Percentiles rank a stretch among this genome's conserved stretches.
Conservation (phyloP, 176 grass and related monocot genomes). For the Rhynchospora tenuis region DNA sequence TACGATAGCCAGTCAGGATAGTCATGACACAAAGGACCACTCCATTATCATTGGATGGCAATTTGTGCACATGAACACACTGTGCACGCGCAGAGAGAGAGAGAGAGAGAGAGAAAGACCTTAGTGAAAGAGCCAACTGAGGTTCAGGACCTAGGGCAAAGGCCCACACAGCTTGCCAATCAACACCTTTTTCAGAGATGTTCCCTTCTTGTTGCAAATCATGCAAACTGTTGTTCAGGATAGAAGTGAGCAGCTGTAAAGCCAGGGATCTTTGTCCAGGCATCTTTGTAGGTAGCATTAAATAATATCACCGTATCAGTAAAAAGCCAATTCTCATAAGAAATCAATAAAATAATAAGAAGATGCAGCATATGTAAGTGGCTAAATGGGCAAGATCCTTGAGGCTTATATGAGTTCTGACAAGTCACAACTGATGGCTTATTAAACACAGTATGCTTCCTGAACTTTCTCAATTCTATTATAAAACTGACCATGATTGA, state of each 20-base stretch:
- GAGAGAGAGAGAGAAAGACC: slow-evolving; percentile 26
- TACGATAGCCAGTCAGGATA: background rate
- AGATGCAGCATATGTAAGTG: background rate
- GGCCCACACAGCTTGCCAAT: slow-evolving; percentile 98
- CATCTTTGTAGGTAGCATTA: slow-evolving; percentile 48
- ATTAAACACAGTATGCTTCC: slow-evolving; percentile 1
- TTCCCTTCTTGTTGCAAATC: slow-evolving; percentile 49
- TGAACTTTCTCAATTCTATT: background rate
- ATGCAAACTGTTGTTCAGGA: slow-evolving; percentile 60
- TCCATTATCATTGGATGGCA: background rate
- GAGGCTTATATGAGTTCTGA: background rate
- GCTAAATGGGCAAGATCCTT: background rate
- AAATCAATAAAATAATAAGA: background rate
- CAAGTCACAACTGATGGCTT: background rate
- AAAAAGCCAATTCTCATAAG: background rate
- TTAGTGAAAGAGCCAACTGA: slow-evolving; percentile 70
- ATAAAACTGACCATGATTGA: background rate
- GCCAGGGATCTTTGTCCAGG: slow-evolving; percentile 83
- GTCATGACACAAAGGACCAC: background rate
- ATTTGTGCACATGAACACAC: background rate
- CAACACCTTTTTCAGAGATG: slow-evolving; percentile 38
- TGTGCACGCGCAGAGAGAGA: background rate
- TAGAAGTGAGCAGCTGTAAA: slow-evolving; percentile 70
- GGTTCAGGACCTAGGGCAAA: slow-evolving; percentile 91
- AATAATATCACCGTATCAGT: slow-evolving; percentile 17